Evolutionary conservation across 257 asterid species (phyloP).

Genomic region (Coffea canephora): DNA sequence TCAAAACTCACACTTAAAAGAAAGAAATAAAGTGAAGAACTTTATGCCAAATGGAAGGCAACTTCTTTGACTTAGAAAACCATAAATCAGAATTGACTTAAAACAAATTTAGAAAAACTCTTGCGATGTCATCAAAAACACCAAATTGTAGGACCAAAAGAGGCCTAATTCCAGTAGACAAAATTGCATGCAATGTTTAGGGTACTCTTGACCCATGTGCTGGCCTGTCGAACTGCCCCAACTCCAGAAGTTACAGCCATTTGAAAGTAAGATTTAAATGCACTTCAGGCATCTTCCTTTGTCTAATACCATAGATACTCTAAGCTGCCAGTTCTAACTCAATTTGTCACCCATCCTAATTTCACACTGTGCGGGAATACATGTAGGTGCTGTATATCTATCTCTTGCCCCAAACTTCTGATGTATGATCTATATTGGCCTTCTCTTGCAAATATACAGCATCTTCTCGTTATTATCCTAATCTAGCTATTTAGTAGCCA

Average conservation of each 20-base stretch:
- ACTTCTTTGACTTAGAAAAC: not conserved
- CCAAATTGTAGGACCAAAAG: not conserved
- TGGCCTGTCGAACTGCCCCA: not conserved
- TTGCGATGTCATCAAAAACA: not conserved
- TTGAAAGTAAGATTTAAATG: not conserved
- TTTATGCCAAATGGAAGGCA: not conserved
- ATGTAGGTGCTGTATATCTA: not conserved
- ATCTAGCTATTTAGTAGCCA: not conserved
- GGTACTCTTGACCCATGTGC: not conserved
- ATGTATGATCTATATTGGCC: not conserved
- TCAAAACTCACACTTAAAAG: not conserved
- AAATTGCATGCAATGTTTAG: not conserved
- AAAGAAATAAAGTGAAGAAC: not conserved
- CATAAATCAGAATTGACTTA: not conserved
- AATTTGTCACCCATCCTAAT: not conserved
- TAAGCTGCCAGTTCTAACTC: not conserved
- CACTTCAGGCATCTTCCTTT: not conserved
- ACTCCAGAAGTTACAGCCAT: not conserved
- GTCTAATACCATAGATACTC: not conserved
- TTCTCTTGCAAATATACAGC: not conserved
- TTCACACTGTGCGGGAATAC: not conserved
- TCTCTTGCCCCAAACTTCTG: not conserved
- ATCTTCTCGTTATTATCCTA: not conserved
- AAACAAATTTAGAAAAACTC: not conserved
- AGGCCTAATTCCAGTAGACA: not conserved